phyloP scores from a whole-genome alignment of 1,284 basidiomycete genomes.

The Sporisorium reilianum region DNA sequence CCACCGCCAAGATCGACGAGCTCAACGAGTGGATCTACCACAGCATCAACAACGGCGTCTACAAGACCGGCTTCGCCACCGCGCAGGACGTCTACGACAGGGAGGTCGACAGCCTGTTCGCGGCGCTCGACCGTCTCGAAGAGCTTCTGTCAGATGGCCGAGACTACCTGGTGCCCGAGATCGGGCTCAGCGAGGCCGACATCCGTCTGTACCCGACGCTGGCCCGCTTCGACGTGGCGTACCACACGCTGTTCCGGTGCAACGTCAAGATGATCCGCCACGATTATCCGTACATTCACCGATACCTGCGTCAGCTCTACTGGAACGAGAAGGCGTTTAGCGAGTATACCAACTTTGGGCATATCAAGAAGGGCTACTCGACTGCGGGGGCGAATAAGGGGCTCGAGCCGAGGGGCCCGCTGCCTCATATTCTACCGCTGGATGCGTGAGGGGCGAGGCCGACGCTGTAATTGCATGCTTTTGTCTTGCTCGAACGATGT shows the following conservation, averaged over 20 bases:
- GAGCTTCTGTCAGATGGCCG: constrained; percentile 78
- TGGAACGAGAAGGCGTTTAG: constrained; percentile 90
- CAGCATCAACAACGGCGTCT: constrained; percentile 73
- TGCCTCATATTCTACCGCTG: constrained; percentile 47
- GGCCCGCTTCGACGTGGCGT: constrained; percentile 82
- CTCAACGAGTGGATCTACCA: constrained; percentile 82
- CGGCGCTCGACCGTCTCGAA: constrained; percentile 83
- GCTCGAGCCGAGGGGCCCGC: constrained; percentile 44
- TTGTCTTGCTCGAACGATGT: not conserved
- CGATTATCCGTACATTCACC: constrained; percentile 51
- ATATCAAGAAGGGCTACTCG: constrained; percentile 64
- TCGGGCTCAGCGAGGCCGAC: constrained; percentile 85
- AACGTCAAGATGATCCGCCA: constrained; percentile 72
- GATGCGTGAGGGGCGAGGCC: not conserved
- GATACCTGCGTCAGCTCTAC: constrained; percentile 84
- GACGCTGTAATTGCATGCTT: too few species aligned
- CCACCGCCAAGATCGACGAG: constrained; percentile 76
- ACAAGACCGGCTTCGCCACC: constrained; percentile 82
- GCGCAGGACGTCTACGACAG: constrained; percentile 83
- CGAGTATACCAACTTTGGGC: constrained; percentile 82
- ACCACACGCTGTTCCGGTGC: constrained; percentile 88
- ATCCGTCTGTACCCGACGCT: constrained; percentile 87
- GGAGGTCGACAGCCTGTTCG: constrained; percentile 76
- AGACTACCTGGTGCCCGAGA: constrained; percentile 83
- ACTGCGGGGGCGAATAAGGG: constrained; percentile 25